These are phyloP conservation scores for Lasiodiplodia theobromae DNA, from an alignment of 2,329 filamentous ascomycete genomes.

Conservation along the genomic window DNA sequence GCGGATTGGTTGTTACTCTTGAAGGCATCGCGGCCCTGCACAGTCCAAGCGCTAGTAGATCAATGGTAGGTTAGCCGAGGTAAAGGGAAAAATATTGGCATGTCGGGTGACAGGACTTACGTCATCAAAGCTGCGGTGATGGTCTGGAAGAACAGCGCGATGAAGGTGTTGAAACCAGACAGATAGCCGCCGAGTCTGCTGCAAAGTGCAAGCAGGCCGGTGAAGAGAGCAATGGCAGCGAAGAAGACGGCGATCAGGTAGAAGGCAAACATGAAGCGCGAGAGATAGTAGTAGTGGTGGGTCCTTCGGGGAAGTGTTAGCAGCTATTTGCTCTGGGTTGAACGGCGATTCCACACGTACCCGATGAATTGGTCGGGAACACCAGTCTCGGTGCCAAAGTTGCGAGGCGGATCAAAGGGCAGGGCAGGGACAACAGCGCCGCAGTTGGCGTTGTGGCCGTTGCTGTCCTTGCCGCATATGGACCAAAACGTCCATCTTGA, in stretches of 20 bases:
- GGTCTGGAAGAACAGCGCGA: conserved; percentile 74
- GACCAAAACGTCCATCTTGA: conserved; percentile 94
- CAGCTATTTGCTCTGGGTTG: background rate
- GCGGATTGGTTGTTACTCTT: conserved; percentile 62
- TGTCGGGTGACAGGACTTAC: conserved; percentile 56
- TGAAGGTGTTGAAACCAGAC: conserved; percentile 62
- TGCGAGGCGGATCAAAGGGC: conserved; percentile 70
- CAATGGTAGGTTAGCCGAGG: background rate
- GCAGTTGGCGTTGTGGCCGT: conserved; percentile 67
- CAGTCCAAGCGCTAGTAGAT: conserved; percentile 65
- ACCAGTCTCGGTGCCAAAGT: conserved; percentile 64
- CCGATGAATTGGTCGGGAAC: conserved; percentile 63
- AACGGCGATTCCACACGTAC: conserved; percentile 43
- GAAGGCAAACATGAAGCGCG: conserved; percentile 92
- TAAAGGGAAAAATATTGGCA: conserved; percentile 14
- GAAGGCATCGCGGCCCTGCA: conserved; percentile 74
- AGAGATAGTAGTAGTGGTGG: conserved; percentile 80
- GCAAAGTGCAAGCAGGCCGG: conserved; percentile 72
- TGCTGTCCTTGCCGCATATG: conserved; percentile 68
- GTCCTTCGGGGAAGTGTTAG: conserved; percentile 36
- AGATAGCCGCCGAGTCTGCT: conserved; percentile 74
- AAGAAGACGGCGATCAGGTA: conserved; percentile 87
- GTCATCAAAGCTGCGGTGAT: conserved; percentile 77
- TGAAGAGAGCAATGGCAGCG: conserved; percentile 70
- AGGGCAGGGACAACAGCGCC: conserved; percentile 65